Conservation (phyloP, 2,329 filamentous ascomycete species). For the Emmonsiellopsis sp. region DNA sequence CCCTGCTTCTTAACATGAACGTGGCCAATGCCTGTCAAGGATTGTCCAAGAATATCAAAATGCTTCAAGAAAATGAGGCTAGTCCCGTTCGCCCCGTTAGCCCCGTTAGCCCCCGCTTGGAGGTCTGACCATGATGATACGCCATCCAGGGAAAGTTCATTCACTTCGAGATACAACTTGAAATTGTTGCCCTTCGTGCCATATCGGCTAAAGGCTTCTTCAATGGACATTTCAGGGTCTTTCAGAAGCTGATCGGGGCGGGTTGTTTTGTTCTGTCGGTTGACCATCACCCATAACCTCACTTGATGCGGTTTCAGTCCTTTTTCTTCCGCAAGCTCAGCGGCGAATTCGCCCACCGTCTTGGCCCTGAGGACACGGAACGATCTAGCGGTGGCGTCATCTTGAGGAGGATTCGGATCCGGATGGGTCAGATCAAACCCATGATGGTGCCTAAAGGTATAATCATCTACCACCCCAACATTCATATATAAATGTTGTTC, state of each 20-base stretch:
- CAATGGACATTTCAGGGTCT: constrained; percentile 66
- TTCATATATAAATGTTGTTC: constrained; percentile 90
- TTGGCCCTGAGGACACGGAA: constrained; percentile 69
- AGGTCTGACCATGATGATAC: constrained; percentile 57
- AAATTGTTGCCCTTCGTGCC: constrained; percentile 60
- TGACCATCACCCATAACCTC: constrained; percentile 94
- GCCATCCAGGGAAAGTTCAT: constrained; percentile 60
- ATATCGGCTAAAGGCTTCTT: constrained; percentile 62
- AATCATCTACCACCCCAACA: constrained; percentile 70
- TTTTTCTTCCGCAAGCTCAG: constrained; percentile 61
- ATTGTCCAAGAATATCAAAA: constrained; percentile 2
- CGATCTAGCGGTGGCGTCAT: constrained; percentile 57
- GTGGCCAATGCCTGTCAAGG: constrained; percentile 2
- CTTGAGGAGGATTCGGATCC: constrained; percentile 43
- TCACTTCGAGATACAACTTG: constrained; percentile 78
- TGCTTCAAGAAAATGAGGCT: constrained; percentile 36
- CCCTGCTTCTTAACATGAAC: constrained; percentile 51
- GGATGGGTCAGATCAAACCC: constrained; percentile 73
- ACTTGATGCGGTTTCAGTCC: constrained; percentile 59
- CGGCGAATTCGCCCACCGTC: constrained; percentile 65
- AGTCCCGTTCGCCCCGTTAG: constrained; percentile 48
- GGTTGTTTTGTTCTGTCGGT: constrained; percentile 93
- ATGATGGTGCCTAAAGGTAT: constrained; percentile 71
- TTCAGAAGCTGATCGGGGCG: constrained; percentile 80
- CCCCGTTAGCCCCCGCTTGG: constrained; percentile 30